Percentiles rank a stretch among this genome's conserved stretches.
Evolutionary conservation across 768 basidiomycete genomes (phyloP).

Genomic region (Cyclocybe cylindracea): DNA sequence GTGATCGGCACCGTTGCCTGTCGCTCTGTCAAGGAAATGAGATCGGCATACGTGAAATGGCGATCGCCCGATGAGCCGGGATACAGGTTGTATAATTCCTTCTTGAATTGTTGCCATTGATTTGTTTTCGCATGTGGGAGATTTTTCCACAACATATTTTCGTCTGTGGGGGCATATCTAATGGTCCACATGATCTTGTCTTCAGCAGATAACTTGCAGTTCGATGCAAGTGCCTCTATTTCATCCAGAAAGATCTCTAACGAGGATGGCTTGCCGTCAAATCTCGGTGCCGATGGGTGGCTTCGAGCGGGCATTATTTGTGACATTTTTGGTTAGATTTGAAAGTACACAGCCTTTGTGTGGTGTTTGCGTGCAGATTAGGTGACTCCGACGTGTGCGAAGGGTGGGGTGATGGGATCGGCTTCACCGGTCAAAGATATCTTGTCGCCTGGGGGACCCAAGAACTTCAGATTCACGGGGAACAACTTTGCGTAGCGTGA

Average conservation of each 20-base stretch:
- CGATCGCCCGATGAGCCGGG: neutral
- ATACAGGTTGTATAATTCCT: neutral
- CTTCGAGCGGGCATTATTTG: neutral
- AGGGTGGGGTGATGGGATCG: too few relatives aligned
- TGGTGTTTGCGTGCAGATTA: neutral
- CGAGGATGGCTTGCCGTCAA: conserved; percentile 1
- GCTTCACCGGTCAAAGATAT: too few relatives aligned
- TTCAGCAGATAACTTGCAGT: neutral
- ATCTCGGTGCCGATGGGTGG: conserved; percentile 7
- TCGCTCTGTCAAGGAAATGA: neutral
- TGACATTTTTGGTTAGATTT: neutral
- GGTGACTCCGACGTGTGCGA: too few relatives aligned
- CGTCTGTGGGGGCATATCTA: neutral
- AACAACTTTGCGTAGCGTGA: too few relatives aligned
- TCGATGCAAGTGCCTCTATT: conserved; percentile 1
- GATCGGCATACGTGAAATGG: neutral
- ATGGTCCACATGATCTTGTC: conserved; percentile 2
- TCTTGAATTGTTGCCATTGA: conserved; percentile 1
- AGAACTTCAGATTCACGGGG: too few relatives aligned
- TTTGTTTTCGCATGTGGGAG: neutral
- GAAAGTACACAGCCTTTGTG: too few relatives aligned
- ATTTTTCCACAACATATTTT: neutral
- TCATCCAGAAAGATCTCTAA: conserved; percentile 3
- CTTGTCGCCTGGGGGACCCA: too few relatives aligned
- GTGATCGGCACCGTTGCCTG: neutral